Evolutionary conservation across 2,329 filamentous ascomycete genomes (phyloP), one percentile per base, ranked within the genome.

Genomic region (Diplodia corticola): DNA sequence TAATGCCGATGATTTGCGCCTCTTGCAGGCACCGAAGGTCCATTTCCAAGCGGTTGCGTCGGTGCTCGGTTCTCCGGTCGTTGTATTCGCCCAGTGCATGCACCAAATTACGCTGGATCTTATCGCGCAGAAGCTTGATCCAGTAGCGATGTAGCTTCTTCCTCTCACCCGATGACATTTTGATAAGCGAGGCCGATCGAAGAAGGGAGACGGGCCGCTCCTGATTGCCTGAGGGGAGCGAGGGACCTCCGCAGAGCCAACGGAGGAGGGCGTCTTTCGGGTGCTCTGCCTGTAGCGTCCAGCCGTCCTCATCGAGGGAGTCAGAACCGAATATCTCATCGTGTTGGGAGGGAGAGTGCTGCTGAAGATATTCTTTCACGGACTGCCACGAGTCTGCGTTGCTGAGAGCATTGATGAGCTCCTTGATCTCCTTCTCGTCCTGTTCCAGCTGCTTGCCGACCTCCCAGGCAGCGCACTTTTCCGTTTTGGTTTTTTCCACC

Each of bases 1-100:
- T 89, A 1, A 87, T 76, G 0, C 87, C 87, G 50, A 89, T 81
- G 4, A 89, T 78, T 5, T 84, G 75, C 0, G 83, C 83, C 22
- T 74, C 69, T 26, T 73, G 69, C 0, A 83, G 68, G 12, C 63
- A 65, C 6, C 63, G 63, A 17, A 65, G 44, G 12, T 65, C 44
- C 15, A 57, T 28, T 17, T 65, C 63, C 53, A 65, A 51, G 9
- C 44, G 40, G 40, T 55, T 57, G 10, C 33, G 26, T 5, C 35
- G 26, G 5, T 35, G 35, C 49, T 48, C 15, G 4, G 5, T 28
- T 28, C 51, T 44, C 5, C 26, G 35, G 6, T 55, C 5, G 26
- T 54, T 48, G n/a, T 54, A 64, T 20, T 61, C 57, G 17, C 12
- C 5, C 1, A 61, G 4, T 1, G 57, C 57, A 3, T 61, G 44